phyloP scores from a whole-genome alignment of 2,329 filamentous ascomycete species.

The Paecilomyces fulvus region DNA sequence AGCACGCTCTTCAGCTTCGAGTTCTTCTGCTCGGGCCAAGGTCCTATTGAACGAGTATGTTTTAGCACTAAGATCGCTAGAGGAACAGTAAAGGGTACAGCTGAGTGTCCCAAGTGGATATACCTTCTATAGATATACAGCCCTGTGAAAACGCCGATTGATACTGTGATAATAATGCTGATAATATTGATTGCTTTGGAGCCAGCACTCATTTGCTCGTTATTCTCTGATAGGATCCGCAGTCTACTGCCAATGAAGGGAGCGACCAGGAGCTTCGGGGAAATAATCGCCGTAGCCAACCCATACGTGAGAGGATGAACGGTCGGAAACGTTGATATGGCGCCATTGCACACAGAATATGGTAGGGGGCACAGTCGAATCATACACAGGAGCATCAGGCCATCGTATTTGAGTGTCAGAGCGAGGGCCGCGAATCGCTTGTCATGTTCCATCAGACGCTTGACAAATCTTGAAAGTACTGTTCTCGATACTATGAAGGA shows the following conservation, averaged over 20 bases:
- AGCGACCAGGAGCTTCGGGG: slow-evolving; percentile 82
- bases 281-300: slow-evolving; percentile 70
- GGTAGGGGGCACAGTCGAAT: slow-evolving; percentile 88
- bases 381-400: slow-evolving; percentile 78
- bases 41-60: slow-evolving; percentile 26
- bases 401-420: slow-evolving; percentile 82
- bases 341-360: slow-evolving; percentile 88
- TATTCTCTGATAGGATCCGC: slow-evolving; percentile 71
- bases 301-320: slow-evolving; percentile 69
- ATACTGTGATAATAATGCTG: slow-evolving; percentile 63
- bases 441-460: slow-evolving; percentile 71
- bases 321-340: slow-evolving; percentile 86
- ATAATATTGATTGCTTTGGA: slow-evolving; percentile 78
- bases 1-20: slow-evolving; percentile 40
- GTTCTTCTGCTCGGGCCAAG: slow-evolving; percentile 39
- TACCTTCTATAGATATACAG: slow-evolving; percentile 72
- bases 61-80: not conserved
- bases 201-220: slow-evolving; percentile 69
- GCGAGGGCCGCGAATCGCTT: slow-evolving; percentile 80
- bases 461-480: slow-evolving; percentile 68
- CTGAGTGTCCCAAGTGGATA: slow-evolving; percentile 6
- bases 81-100: not conserved
- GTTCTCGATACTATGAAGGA: slow-evolving; percentile 77
- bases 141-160: slow-evolving; percentile 67
- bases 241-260: slow-evolving; percentile 85